phyloP scores from a whole-genome alignment of 441 rosid species.

The Flueggea neowawraea region DNA sequence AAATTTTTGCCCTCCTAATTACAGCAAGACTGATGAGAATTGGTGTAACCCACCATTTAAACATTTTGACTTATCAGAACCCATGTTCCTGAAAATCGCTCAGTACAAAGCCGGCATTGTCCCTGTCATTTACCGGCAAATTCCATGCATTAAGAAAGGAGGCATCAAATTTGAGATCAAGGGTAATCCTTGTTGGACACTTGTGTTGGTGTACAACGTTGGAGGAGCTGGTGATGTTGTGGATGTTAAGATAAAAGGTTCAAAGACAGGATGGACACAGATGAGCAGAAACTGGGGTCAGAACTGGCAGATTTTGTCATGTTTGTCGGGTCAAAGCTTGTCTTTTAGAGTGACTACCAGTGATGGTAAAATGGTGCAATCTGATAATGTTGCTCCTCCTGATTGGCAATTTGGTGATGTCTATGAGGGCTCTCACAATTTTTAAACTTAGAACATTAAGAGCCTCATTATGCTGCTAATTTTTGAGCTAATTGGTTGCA shows the following conservation, averaged over 20 bases:
- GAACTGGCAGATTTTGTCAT: conserved; percentile 25
- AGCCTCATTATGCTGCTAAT: no score
- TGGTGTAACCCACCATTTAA: conserved; percentile 58
- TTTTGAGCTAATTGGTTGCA: no score
- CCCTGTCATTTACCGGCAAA: conserved; percentile 34
- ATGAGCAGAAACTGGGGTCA: conserved; percentile 56
- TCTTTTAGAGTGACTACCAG: conserved; percentile 36
- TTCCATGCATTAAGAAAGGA: conserved; percentile 35
- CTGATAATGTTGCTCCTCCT: conserved; percentile 23
- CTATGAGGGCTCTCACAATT: conserved; percentile 20
- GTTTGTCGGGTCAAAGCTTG: conserved; percentile 29
- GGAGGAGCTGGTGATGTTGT: conserved; percentile 47
- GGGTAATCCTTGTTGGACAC: conserved; percentile 31
- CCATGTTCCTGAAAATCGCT: conserved; percentile 37
- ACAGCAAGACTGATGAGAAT: not conserved
- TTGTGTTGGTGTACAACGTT: conserved; percentile 43
- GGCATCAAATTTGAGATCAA: conserved; percentile 46
- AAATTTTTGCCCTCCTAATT: conserved; percentile 50
- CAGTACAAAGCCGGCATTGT: conserved; percentile 37
- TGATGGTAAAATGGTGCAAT: conserved; percentile 25
- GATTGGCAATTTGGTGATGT: conserved; percentile 37
- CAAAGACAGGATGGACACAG: conserved; percentile 19
- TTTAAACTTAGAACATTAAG: not conserved
- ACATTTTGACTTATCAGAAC: conserved; percentile 43
- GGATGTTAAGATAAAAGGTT: conserved; percentile 29